Evolutionary conservation across 495 filamentous ascomycete species (phyloP).

Genomic region (Acidiella bohemica): DNA sequence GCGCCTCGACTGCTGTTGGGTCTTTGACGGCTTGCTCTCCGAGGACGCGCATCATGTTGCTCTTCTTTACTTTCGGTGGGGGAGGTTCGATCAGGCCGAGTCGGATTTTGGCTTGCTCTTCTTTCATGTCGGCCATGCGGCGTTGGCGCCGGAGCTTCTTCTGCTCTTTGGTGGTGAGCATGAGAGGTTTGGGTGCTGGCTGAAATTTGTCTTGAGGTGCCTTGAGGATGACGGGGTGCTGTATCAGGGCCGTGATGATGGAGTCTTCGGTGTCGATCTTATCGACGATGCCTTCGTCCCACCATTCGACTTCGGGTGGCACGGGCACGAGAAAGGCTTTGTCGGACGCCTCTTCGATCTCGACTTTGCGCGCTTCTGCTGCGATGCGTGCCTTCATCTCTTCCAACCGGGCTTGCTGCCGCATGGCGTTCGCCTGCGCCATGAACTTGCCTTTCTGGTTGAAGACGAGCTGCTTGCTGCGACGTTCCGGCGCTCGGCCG

Average conservation of each 20-base stretch:
- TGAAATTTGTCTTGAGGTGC: slow-evolving; percentile 77
- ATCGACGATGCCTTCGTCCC: slow-evolving; percentile 81
- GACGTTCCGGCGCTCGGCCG: slow-evolving; percentile 46
- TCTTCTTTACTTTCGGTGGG: slow-evolving; percentile 87
- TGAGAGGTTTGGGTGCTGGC: slow-evolving; percentile 77
- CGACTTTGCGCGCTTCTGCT: slow-evolving; percentile 65
- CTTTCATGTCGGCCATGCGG: slow-evolving; percentile 82
- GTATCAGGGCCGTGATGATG: slow-evolving; percentile 78
- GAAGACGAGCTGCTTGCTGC: slow-evolving; percentile 67
- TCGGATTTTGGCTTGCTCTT: slow-evolving; percentile 89
- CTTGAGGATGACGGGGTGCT: slow-evolving; percentile 85
- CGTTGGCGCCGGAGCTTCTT: slow-evolving; percentile 81
- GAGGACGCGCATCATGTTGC: slow-evolving; percentile 93
- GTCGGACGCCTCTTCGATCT: slow-evolving; percentile 85
- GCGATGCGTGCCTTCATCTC: slow-evolving; percentile 89
- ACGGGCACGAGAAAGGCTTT: slow-evolving; percentile 72
- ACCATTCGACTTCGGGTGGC: slow-evolving; percentile 91
- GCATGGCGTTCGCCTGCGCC: slow-evolving; percentile 73
- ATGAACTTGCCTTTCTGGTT: slow-evolving; percentile 97
- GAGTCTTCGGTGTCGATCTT: slow-evolving; percentile 68
- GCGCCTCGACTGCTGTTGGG: slow-evolving; percentile 89
- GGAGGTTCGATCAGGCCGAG: slow-evolving; percentile 79
- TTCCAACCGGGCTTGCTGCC: slow-evolving; percentile 77
- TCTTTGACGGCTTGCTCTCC: slow-evolving; percentile 96
- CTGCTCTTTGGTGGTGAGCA: slow-evolving; percentile 79